Conservation (phyloP, 768 basidiomycete species). For the Pisolithus tinctorius region DNA sequence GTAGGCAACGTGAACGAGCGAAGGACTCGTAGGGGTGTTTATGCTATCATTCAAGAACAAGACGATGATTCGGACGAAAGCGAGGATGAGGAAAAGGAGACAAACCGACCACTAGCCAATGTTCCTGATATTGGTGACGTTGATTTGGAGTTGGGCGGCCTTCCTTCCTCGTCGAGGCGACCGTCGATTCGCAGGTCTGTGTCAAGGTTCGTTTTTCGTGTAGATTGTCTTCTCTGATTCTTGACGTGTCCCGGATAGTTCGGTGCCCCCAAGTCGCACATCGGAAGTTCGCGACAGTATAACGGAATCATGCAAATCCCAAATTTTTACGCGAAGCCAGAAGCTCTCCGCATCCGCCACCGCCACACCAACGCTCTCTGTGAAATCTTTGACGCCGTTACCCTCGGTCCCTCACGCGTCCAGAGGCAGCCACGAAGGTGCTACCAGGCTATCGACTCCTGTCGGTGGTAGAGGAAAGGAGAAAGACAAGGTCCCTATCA, state of each 20-base stretch:
- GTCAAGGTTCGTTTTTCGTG: conserved; percentile 17
- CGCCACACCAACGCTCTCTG: conserved; percentile 42
- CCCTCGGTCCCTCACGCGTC: conserved; percentile 22
- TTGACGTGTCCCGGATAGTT: conserved; percentile 8
- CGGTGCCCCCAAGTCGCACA: conserved; percentile 21
- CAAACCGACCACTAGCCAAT: conserved; percentile 40
- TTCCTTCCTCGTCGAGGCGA: conserved; percentile 12
- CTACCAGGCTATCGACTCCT: conserved; percentile 28
- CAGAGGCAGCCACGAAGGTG: conserved; percentile 22
- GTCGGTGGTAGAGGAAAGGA: conserved; percentile 30
- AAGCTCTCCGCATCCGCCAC: conserved; percentile 31
- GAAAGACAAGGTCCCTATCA: conserved; percentile 36
- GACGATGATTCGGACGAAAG: conserved; percentile 58
- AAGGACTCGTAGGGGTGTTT: conserved; percentile 75
- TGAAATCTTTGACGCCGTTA: conserved; percentile 33
- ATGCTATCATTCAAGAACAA: conserved; percentile 57
- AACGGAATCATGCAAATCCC: conserved; percentile 42
- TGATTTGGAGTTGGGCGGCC: conserved; percentile 45
- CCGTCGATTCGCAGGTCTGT: conserved; percentile 21
- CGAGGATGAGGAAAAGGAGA: conserved; percentile 46
- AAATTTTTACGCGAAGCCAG: conserved; percentile 55
- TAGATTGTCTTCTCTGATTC: conserved; percentile 1
- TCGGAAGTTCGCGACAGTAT: conserved; percentile 20
- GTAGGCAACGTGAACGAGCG: conserved; percentile 68
- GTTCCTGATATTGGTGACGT: conserved; percentile 40